Conservation (phyloP, 2,329 filamentous ascomycete species). For the Fusarium equiseti region DNA sequence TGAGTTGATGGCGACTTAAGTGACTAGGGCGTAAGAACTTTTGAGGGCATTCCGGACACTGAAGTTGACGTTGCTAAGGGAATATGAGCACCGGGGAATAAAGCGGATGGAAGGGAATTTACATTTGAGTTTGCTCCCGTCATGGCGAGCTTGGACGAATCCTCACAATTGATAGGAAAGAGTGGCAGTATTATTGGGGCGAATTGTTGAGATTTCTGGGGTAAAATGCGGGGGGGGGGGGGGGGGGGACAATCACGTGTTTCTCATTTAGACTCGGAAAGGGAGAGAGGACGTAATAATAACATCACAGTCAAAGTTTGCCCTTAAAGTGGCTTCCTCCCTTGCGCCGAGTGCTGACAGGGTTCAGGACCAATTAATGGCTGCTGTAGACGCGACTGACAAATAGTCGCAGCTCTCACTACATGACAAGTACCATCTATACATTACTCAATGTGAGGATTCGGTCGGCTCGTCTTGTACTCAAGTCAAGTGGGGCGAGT, state of each 20-base stretch:
- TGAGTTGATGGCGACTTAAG: slow-evolving; percentile 6
- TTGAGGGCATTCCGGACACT: neutral
- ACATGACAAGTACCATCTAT: no score
- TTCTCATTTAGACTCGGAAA: neutral
- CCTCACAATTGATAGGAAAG: neutral
- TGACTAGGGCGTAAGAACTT: slow-evolving; percentile 11
- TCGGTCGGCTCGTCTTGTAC: no score
- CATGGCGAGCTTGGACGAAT: neutral
- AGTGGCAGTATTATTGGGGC: neutral
- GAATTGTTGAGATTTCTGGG: neutral
- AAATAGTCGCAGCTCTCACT: no score
- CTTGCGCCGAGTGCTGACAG: neutral
- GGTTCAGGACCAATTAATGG: no score
- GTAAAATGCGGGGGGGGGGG: neutral
- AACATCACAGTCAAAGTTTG: neutral
- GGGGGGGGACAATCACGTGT: neutral
- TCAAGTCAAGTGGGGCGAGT: no score
- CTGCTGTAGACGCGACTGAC: no score
- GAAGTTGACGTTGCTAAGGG: neutral
- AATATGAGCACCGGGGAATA: fast-evolving
- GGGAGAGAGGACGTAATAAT: neutral
- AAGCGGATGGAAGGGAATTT: neutral
- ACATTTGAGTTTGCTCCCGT: neutral
- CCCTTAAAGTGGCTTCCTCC: neutral
- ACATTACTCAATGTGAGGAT: no score